Conservation (phyloP, 192 early-diverging fungal species). For the Linnemannia exigua region DNA sequence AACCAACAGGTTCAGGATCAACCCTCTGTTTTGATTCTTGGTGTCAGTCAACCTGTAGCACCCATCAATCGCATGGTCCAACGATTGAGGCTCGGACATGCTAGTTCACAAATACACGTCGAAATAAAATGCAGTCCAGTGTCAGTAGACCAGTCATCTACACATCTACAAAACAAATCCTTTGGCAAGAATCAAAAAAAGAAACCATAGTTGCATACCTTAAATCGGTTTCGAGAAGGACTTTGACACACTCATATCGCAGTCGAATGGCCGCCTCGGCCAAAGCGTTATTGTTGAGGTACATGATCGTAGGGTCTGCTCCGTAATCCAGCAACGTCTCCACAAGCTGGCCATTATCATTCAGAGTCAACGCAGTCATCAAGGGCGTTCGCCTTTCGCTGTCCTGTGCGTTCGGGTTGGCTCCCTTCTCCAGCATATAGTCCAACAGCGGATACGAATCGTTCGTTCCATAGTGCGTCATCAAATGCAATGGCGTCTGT, state of each 20-base stretch:
- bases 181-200: not conserved
- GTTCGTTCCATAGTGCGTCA: conserved; percentile 40
- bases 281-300: conserved; percentile 50
- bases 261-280: conserved; percentile 48
- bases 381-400: conserved; percentile 43
- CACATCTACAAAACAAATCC: not conserved
- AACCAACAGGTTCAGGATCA: conserved; percentile 36
- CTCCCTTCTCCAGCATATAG: conserved; percentile 50
- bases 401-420: conserved; percentile 44
- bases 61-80: conserved; percentile 47
- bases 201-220: conserved; percentile 19
- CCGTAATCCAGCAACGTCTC: conserved; percentile 51
- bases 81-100: conserved; percentile 41
- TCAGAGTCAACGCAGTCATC: conserved; percentile 45
- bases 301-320: conserved; percentile 44
- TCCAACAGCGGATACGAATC: conserved; percentile 11
- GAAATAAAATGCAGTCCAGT: not conserved
- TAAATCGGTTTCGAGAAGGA: conserved; percentile 46
- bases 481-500: conserved; percentile 45
- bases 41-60: conserved; percentile 47
- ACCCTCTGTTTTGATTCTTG: conserved; percentile 22
- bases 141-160: not conserved
- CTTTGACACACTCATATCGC: conserved; percentile 50
- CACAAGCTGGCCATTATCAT: conserved; percentile 39
- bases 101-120: conserved; percentile 7